Evolutionary conservation across 2,329 filamentous ascomycete genomes (phyloP), one percentile per base, ranked within the genome.

Genomic region (Botrytis paeoniae): DNA sequence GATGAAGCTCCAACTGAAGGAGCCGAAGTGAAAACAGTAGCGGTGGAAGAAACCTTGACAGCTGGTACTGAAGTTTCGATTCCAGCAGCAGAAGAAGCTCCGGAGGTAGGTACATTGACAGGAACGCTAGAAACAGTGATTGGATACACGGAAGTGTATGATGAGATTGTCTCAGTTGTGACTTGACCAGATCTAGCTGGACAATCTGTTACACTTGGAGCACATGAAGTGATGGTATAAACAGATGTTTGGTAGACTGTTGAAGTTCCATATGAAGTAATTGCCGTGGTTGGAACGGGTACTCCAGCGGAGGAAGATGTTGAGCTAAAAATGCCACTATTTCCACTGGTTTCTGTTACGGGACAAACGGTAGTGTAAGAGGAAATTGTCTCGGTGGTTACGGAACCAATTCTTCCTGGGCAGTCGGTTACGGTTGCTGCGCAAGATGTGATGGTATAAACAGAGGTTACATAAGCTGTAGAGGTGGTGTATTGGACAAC

Each of bases 141-240:
- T 14, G 77, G 73, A 62, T 74, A 78, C 1, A 78, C 80, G 18
- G 85, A 86, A 18, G 85, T 86, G 75, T 83, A 85, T 59, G 84
- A 65, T 39, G 83, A 77, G 48, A 86, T 81, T 1, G 80, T 80
- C 75, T 83, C 80, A 4, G 84, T 85, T 22, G 81, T 82, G 39
- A 84, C 80, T 39, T 81, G 77, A 45, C 79, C 79, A 35, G 78
- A 78, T 1, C 74, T 79, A 10, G 81, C 84, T 37, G 87, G 87
- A 83, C 88, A 90, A 82, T 88, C 81, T 51, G 84, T 83, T 39
- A 85, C 81, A 71, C 82, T 81, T 62, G 84, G 76, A 9, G 80
- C 83, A 77, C 85, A 87, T 76, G 83, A 85, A 70, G 85, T 88
- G 80, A 89, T 82, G 71, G 87, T 89, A 76, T 83, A 82, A 74